Conservation (phyloP, 345 rosid genomes). For the Salix koriyanagi region DNA sequence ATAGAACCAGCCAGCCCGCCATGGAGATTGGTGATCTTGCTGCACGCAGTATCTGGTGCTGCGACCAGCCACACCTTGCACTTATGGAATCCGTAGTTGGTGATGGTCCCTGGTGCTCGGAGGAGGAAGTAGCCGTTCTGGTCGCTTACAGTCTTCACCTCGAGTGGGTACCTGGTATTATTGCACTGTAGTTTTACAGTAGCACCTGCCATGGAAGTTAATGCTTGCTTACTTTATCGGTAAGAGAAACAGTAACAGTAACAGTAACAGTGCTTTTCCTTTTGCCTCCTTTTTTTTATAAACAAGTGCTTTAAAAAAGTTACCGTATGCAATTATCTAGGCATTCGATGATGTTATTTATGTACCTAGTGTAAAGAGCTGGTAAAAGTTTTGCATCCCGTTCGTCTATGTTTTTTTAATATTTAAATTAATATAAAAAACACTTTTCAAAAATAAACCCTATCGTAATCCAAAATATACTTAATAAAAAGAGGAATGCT, state of each 20-base stretch:
- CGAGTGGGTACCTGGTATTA: conserved; percentile 39
- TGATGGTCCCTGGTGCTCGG: conserved; percentile 60
- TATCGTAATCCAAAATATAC: background rate
- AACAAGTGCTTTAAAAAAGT: no score
- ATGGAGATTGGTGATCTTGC: conserved; percentile 43
- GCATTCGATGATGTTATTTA: background rate
- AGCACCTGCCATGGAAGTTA: conserved; percentile 42
- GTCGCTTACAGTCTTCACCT: conserved; percentile 45
- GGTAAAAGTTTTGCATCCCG: no score
- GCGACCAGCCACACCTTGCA: conserved; percentile 56
- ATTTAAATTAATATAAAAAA: no score
- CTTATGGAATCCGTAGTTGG: conserved; percentile 71
- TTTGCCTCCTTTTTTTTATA: background rate
- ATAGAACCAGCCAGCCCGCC: conserved; percentile 54
- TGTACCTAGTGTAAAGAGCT: background rate
- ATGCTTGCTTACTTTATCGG: background rate
- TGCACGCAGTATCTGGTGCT: conserved; percentile 42
- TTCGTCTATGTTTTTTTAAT: no score
- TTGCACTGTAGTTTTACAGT: conserved; percentile 66
- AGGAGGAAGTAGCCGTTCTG: conserved; percentile 74
- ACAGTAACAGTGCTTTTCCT: background rate
- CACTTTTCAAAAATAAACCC: no score
- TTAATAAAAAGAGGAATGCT: background rate
- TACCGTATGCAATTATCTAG: background rate
- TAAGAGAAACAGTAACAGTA: background rate